These are phyloP conservation scores for Vitis hybrid DNA, from an alignment of 177 flowering plant genomes.

Conservation along the genomic window DNA sequence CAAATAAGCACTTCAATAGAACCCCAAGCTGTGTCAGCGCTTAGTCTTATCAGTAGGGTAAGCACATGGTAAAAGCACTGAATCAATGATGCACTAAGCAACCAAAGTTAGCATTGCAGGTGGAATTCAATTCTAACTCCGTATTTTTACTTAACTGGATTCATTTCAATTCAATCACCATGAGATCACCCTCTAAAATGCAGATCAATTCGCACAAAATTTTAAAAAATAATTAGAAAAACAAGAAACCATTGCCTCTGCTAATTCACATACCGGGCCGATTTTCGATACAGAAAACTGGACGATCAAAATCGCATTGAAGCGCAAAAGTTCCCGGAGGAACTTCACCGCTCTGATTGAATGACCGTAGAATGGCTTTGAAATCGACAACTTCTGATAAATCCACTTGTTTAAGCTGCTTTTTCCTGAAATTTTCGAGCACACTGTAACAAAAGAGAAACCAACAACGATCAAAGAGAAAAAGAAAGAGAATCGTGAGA, in stretches of 20 bases:
- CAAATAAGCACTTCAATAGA: too few species aligned
- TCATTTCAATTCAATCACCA: too few species aligned
- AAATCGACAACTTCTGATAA: conserved; percentile 86
- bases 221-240: too few species aligned
- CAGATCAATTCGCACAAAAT: background rate
- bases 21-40: too few species aligned
- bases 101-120: too few species aligned
- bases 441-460: background rate
- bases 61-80: too few species aligned
- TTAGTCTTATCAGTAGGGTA: too few species aligned
- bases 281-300: conserved; percentile 66
- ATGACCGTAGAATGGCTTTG: conserved; percentile 45
- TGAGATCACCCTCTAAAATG: background rate
- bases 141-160: too few species aligned
- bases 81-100: too few species aligned
- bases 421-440: conserved; percentile 39
- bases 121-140: too few species aligned
- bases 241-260: background rate
- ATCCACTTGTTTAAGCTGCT: conserved; percentile 57
- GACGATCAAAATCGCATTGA: conserved; percentile 35
- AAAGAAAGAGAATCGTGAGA: background rate
- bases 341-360: conserved; percentile 35
- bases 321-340: conserved; percentile 47
- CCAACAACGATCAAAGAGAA: background rate
- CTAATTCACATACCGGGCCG: conserved; percentile 60